Percentiles rank a stretch among this genome's conserved stretches.
These are phyloP conservation scores for Limonium bicolor DNA, from an alignment of 148 eudicot species.

Conservation along the genomic window DNA sequence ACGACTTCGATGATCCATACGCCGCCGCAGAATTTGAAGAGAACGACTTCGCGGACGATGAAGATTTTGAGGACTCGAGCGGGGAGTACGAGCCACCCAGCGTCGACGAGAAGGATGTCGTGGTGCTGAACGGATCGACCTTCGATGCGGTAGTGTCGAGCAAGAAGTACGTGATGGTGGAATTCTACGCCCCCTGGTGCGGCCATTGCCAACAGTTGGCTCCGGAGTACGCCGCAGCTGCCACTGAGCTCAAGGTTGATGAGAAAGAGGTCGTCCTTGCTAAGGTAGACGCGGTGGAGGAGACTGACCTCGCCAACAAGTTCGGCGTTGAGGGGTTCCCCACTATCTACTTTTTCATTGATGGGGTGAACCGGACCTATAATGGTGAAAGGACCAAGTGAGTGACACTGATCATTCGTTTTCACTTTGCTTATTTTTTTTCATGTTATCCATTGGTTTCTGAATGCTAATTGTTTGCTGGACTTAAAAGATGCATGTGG, in stretches of 20 bases:
- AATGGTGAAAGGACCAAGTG: slow-evolving; percentile 57
- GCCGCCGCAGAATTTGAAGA: slow-evolving; percentile 7
- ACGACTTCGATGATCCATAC: slow-evolving; percentile 7
- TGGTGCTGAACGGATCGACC: slow-evolving; percentile 32
- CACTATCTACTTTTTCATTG: slow-evolving; percentile 47
- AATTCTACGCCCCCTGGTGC: slow-evolving; percentile 96
- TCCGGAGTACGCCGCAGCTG: slow-evolving; percentile 79
- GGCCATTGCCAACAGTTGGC: slow-evolving; percentile 70
- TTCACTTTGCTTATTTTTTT: neutral
- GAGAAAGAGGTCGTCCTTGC: slow-evolving; percentile 36
- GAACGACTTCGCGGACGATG: slow-evolving; percentile 30
- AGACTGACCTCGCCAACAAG: slow-evolving; percentile 47
- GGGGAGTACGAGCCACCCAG: slow-evolving; percentile 15
- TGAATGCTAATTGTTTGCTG: slow-evolving; percentile 1
- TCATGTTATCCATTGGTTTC: too few species aligned
- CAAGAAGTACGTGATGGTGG: slow-evolving; percentile 59
- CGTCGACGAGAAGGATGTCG: slow-evolving; percentile 63
- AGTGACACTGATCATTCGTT: slow-evolving; percentile 8
- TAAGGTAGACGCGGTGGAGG: slow-evolving; percentile 70
- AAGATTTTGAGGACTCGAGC: slow-evolving; percentile 24
- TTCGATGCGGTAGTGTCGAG: slow-evolving; percentile 29
- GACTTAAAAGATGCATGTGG: too few species aligned
- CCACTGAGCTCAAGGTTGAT: slow-evolving; percentile 50
- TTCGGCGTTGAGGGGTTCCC: slow-evolving; percentile 66
- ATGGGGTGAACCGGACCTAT: slow-evolving; percentile 42